phyloP scores from a whole-genome alignment of 2,329 filamentous ascomycete species.

The Colletotrichum navitas region DNA sequence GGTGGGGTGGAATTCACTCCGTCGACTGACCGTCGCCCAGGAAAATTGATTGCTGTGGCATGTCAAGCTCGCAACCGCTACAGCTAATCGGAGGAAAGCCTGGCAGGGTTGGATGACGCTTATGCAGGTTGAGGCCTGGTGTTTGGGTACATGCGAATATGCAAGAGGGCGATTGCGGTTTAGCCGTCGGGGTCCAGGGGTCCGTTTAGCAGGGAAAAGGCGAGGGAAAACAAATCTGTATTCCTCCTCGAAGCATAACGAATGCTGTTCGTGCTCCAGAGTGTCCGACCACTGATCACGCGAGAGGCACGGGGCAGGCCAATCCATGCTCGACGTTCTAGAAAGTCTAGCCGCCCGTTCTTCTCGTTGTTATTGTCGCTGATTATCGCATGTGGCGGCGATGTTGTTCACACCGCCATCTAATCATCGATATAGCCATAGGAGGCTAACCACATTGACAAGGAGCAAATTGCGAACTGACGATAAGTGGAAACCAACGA shows the following conservation, averaged over 20 bases:
- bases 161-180: slow-evolving; percentile 39
- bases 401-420: slow-evolving; percentile 38
- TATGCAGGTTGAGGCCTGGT: slow-evolving; percentile 40
- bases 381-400: slow-evolving; percentile 7
- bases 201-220: slow-evolving; percentile 28
- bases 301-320: slow-evolving; percentile 29
- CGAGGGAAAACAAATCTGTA: slow-evolving; percentile 6
- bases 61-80: slow-evolving; percentile 17
- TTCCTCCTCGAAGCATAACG: slow-evolving; percentile 36
- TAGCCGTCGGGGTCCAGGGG: slow-evolving; percentile 36
- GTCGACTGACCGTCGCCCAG: slow-evolving; percentile 13
- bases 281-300: slow-evolving; percentile 21
- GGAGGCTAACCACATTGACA: slow-evolving; percentile 22
- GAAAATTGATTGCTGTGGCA: slow-evolving; percentile 15
- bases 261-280: slow-evolving; percentile 10
- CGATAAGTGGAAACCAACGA: slow-evolving; percentile 9
- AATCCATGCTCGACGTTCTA: slow-evolving; percentile 29
- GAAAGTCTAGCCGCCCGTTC: slow-evolving; percentile 28
- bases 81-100: slow-evolving; percentile 35
- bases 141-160: slow-evolving; percentile 34
- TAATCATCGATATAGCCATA: background rate
- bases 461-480: slow-evolving; percentile 14
- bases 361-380: background rate
- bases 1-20: background rate
- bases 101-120: slow-evolving; percentile 39